These are phyloP conservation scores for Xylariaceae sp. DNA, from an alignment of 2,329 filamentous ascomycete species.

Conservation along the genomic window DNA sequence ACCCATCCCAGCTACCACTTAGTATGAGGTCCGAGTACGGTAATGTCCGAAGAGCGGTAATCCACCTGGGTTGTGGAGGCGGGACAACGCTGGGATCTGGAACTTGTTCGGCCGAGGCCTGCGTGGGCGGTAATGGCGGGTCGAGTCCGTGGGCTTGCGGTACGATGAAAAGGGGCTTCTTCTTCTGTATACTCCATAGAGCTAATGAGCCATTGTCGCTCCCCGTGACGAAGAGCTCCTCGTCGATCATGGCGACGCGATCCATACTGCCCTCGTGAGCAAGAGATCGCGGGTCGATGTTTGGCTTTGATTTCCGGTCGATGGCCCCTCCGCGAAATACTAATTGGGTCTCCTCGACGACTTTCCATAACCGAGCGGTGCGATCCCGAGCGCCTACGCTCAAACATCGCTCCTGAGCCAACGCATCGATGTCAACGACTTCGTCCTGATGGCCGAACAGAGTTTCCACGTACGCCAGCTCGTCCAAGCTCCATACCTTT, in stretches of 20 bases:
- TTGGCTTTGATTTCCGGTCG: conserved; percentile 52
- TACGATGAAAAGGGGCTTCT: conserved; percentile 85
- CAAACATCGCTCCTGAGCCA: conserved; percentile 85
- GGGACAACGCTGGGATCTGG: conserved; percentile 60
- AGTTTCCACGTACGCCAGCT: conserved; percentile 86
- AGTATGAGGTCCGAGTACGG: conserved; percentile 90
- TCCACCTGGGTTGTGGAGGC: conserved; percentile 75
- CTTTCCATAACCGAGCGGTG: conserved; percentile 93
- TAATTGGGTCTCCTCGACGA: conserved; percentile 91
- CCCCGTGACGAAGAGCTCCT: conserved; percentile 87
- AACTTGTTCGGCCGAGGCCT: conserved; percentile 72
- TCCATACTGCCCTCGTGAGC: conserved; percentile 85
- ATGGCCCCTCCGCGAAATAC: conserved; percentile 81
- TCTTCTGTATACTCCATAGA: conserved; percentile 86
- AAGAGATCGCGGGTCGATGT: conserved; percentile 54
- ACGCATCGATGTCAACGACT: conserved; percentile 79
- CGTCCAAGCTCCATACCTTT: conserved; percentile 92
- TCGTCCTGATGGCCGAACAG: conserved; percentile 95
- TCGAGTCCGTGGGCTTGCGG: conserved; percentile 85
- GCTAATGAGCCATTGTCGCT: conserved; percentile 87
- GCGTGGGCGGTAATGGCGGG: conserved; percentile 64
- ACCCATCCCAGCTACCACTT: conserved; percentile 93
- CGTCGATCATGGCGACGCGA: conserved; percentile 86
- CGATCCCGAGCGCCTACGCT: conserved; percentile 89
- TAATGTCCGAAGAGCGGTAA: conserved; percentile 84